Evolutionary conservation across 2,329 filamentous ascomycete species (phyloP).

Genomic region (Beauveria pseudobassiana): DNA sequence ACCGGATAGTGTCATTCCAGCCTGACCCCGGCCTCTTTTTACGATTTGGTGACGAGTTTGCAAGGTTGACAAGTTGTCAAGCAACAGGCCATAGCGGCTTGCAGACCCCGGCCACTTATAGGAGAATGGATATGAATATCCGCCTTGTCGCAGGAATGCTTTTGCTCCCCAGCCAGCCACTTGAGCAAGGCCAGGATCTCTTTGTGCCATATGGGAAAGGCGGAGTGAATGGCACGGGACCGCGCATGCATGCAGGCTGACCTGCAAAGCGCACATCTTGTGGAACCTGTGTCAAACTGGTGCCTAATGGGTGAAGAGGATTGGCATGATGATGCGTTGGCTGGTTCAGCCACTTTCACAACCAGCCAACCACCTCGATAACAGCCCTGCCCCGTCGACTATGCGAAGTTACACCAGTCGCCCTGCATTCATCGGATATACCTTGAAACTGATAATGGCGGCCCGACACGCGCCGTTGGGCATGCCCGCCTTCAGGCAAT

Average conservation of each 20-base stretch:
- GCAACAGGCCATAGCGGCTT: background rate
- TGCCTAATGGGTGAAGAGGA: background rate
- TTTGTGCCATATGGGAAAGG: background rate
- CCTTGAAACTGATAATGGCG: background rate
- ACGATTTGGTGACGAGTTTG: background rate
- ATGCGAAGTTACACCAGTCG: background rate
- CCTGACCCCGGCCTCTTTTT: background rate
- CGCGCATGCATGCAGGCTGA: background rate
- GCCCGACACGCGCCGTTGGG: background rate
- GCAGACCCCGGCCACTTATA: background rate
- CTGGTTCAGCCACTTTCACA: background rate
- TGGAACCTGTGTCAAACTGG: background rate
- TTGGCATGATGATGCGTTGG: conserved; percentile 3
- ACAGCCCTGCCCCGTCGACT: background rate
- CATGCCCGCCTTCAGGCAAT: background rate
- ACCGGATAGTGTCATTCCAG: background rate
- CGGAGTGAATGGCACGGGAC: conserved; percentile 5
- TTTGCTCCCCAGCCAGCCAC: background rate
- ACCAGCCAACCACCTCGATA: background rate
- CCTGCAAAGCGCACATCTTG: conserved; percentile 4
- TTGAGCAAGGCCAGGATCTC: background rate
- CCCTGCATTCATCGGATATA: background rate
- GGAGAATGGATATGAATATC: background rate
- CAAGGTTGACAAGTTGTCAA: too few species aligned
- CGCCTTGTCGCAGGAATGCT: background rate